Base-by-base conservation (phyloP, 106 monocot genomes). In the Apostasia ramifera region DNA sequence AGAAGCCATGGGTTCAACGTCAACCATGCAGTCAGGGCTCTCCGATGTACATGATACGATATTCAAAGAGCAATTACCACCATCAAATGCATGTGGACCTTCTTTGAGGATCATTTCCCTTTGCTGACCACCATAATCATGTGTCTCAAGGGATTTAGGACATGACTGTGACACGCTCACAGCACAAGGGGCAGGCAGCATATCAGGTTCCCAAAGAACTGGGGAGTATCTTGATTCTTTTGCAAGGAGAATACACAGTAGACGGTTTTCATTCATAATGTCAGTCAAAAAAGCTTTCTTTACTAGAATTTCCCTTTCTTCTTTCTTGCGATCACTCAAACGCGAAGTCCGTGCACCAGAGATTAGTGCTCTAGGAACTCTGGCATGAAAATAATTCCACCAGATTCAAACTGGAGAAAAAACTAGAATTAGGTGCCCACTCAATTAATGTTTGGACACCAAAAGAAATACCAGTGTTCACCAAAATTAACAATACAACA, bases 351-450 rank as follows among this genome's bases (percentile, higher is more conserved):
- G 56, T 43, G 70, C 80, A 60, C 82, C 90, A 64, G 77, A 67
- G 52, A 93, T 79, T 63, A 98, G 62, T 66, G 70, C 82, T 79
- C 85, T 81, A 58, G 98, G 98, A 73, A 86, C 74, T 85, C 98
- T 98, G 92, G 76, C 81, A 95, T 81, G 78, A 87, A 94, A 94
- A 90, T 79, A 87, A 94, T 82, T 84, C 90, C 90, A 90, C 86
- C 87, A 89, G 76, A 87, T 90, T 94, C 86, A 94, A 94, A 94
- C 87, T 94, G 90, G 87, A 84, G 82, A 82, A 84, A 88, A 73
- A 77, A 83, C 71, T 59, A 67, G 40, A 40, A 94, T 94, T 78
- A 82, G 78, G 86, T 89, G 86, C 89, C 86, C 89, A 81, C 67
- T 82, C 67, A 44, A 78, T 70, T 63, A 61, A 85, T 70, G 77